Base-by-base conservation (phyloP, 2,329 filamentous ascomycete species). In the Cladosporium sphaerospermum region DNA sequence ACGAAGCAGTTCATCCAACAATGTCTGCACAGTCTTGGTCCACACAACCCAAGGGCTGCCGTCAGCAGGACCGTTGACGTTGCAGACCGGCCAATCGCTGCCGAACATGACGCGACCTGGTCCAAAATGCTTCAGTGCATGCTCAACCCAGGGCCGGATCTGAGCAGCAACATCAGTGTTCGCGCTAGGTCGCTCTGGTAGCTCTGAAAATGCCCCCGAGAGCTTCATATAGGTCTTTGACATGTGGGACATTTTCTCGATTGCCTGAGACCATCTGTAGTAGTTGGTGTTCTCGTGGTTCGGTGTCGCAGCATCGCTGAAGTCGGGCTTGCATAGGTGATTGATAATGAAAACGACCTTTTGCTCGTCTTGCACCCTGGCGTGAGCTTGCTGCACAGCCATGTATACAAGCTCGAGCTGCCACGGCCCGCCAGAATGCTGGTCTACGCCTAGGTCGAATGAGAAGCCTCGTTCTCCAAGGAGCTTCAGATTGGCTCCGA, bases 31-130 rank as follows among this genome's bases (percentile, higher is more conserved):
- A 1, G 93, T 75, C 16, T 75, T 75, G 58, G 75, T 80, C 91
- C 91, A 96, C 61, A 85, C 80, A 34, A 73, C 72, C 89, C 90
- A 96, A 32, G 87, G 83, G 18, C 75, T 70, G 45, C 78, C 73
- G 40, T 75, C 76, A 1, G 69, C 71, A 0, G 78, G 78, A 2
- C 79, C 79, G 0, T 81, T 80, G 33, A 89, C 73, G 57, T 89
- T 91, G 71, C 89, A 95, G 1, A 96, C 85, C 2, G 92, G 91
- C 92, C 92, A 97, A 69, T 96, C 90, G 59, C 86, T 91, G 19
- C 86, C 91, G 69, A 93, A 96, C 85, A 97, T 90, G 66, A 93
- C 78, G 58, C 89, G 78, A 18, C 75, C 67, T 0, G 86, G 73
- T 1, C 86, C 84, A 64, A 96, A 96, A 1, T 79, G 79, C 28